Base-by-base conservation (phyloP, 495 filamentous ascomycete species). In the Chaetomium tenue region DNA sequence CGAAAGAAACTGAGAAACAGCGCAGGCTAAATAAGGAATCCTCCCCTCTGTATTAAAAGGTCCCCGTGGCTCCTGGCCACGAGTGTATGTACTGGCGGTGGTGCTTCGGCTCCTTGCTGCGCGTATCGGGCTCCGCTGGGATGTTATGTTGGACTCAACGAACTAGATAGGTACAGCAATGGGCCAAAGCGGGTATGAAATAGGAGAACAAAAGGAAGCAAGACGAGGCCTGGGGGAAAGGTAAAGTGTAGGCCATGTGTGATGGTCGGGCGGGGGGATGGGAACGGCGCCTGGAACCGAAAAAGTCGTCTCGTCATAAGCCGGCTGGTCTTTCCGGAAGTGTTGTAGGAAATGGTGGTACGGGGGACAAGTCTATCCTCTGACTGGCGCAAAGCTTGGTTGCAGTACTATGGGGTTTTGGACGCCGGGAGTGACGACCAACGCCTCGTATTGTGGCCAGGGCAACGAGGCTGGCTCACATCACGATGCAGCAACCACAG, bases 401-500 rank as follows among this genome's bases (percentile, higher is more conserved):
- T 16, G 51, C 33, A 37, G 9, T 8, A 7, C 33, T 3, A 11
- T 13, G 40, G 42, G 50, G 30, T n/a, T n/a, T 42, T 37, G 56
- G 25, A 20, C 30, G 23, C 2, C n/a, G 25, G 5, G 18, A 23
- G 33, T 5, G 28, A 20, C 6, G 62, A 16, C 4, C 1, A 30
- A 23, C 11, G 48, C 6, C 44, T 3, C 7, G 20, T 42, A 18
- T 47, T 47, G 44, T 12, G 15, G 8, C 18, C 46, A 50, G 18
- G 20, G 18, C 46, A 50, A 50, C 15, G 23, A 25, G 15, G 23
- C 47, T 42, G 6, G 28, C 12, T 80, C 70, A 85, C 83, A 85
- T 85, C 39, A 85, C 75, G 47, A 82, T 69, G 64, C 83, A 85
- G 69, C 82, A 84, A 40, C 79, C 82, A 40, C 83, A 84, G 1